Conservation (phyloP, 768 basidiomycete genomes). For the Lenzites betulinus region DNA sequence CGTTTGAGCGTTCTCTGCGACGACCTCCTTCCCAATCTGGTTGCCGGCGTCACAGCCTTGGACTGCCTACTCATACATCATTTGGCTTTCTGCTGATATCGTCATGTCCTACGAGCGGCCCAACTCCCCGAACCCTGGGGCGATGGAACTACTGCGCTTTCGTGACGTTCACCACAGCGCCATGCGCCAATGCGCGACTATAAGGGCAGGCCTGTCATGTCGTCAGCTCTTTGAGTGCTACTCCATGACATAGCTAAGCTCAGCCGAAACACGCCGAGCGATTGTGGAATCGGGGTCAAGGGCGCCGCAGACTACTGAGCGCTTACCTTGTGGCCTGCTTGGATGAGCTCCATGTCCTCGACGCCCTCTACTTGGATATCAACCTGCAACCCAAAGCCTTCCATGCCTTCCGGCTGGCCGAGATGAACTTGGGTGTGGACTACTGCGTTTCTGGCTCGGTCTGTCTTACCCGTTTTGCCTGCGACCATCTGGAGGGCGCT, state of each 20-base stretch:
- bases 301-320: too few species aligned
- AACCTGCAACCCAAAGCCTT: conserved; percentile 68
- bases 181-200: conserved; percentile 63
- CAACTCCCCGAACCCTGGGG: background rate
- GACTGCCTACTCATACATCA: background rate
- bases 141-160: conserved; percentile 37
- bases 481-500: conserved; percentile 69
- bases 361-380: conserved; percentile 72
- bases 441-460: conserved; percentile 57
- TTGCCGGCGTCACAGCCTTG: too few species aligned
- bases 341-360: conserved; percentile 62
- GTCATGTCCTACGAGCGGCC: conserved; percentile 1
- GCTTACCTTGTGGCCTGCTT: conserved; percentile 70
- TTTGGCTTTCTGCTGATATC: background rate
- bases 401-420: conserved; percentile 56
- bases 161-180: conserved; percentile 59
- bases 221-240: background rate
- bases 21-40: too few species aligned
- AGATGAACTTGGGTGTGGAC: conserved; percentile 64
- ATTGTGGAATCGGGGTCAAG: too few species aligned
- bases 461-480: conserved; percentile 51
- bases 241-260: background rate
- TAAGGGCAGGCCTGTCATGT: conserved; percentile 62
- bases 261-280: too few species aligned
- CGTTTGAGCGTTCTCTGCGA: too few species aligned